phyloP scores from a whole-genome alignment of 139 green algal species.

The Chlorella sp. region DNA sequence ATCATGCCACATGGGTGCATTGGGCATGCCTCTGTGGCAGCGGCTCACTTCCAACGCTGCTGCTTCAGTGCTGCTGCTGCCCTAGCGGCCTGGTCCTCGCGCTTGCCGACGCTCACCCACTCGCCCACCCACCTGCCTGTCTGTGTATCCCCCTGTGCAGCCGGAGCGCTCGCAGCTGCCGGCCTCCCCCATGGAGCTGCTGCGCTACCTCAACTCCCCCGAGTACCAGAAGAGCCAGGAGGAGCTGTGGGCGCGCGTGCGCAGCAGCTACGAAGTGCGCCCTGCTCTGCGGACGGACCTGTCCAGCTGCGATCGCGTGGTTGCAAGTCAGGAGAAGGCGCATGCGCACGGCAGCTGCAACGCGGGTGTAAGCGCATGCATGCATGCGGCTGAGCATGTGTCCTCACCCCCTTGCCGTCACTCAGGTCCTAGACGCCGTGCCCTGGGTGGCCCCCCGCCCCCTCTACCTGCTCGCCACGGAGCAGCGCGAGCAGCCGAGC shows the following conservation, averaged over 20 bases:
- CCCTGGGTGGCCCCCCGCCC: slow-evolving; percentile 71
- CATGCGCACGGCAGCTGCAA: not conserved
- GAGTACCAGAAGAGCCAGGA: slow-evolving; percentile 43
- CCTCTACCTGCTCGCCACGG: slow-evolving; percentile 66
- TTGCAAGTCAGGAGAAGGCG: too few relatives aligned
- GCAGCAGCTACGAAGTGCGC: slow-evolving; percentile 51
- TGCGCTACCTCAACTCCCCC: slow-evolving; percentile 50
- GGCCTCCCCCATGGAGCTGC: slow-evolving; percentile 48
- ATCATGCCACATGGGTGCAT: too few relatives aligned
- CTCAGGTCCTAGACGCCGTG: slow-evolving; percentile 64
- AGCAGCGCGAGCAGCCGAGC: not conserved
- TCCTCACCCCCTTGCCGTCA: not conserved
- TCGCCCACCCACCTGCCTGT: not conserved
- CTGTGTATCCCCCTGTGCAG: not conserved
- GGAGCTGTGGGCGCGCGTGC: slow-evolving; percentile 40
- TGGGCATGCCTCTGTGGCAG: too few relatives aligned
- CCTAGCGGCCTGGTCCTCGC: too few relatives aligned
- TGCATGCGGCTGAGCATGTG: not conserved
- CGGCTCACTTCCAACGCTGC: too few relatives aligned
- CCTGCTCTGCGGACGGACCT: too few relatives aligned
- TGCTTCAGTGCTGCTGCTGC: too few relatives aligned
- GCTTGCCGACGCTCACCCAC: too few relatives aligned
- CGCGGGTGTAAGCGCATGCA: not conserved
- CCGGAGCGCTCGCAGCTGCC: slow-evolving; percentile 14
- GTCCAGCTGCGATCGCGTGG: too few relatives aligned